These are phyloP conservation scores for Elsinoe australis DNA, from an alignment of 2,329 filamentous ascomycete species.

Conservation along the genomic window DNA sequence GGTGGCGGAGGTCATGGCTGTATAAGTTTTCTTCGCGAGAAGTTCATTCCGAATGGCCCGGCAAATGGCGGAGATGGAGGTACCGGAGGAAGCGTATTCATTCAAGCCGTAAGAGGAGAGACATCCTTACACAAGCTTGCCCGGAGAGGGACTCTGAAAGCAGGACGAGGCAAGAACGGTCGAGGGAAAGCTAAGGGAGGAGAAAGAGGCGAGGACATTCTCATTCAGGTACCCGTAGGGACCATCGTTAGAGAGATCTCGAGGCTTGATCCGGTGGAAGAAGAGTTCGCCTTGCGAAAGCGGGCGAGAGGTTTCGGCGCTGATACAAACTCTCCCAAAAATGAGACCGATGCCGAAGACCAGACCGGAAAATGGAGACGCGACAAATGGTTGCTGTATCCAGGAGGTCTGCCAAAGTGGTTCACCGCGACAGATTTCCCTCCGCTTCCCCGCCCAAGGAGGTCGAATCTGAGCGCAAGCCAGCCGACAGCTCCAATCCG, in stretches of 20 bases:
- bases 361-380: conserved; percentile 40
- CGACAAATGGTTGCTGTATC: conserved; percentile 80
- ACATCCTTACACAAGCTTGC: conserved; percentile 90
- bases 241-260: conserved; percentile 80
- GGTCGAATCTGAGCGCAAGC: conserved; percentile 52
- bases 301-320: conserved; percentile 27
- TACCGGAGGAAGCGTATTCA: conserved; percentile 83
- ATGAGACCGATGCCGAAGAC: conserved; percentile 35
- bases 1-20: conserved; percentile 85
- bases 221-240: conserved; percentile 86
- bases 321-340: conserved; percentile 21
- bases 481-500: conserved; percentile 66
- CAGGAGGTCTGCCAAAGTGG: conserved; percentile 67
- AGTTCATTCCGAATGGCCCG: conserved; percentile 79
- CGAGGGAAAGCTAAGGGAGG: conserved; percentile 68
- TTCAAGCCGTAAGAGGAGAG: conserved; percentile 84
- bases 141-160: conserved; percentile 64
- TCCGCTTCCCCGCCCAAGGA: conserved; percentile 47
- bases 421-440: conserved; percentile 54
- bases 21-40: conserved; percentile 87
- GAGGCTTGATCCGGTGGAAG: conserved; percentile 66
- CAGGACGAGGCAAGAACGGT: conserved; percentile 67
- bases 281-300: conserved; percentile 47
- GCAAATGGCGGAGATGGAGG: conserved; percentile 94
- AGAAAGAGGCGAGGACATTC: conserved; percentile 72